phyloP scores from a whole-genome alignment of 768 basidiomycete genomes.

The Boletus edulis region DNA sequence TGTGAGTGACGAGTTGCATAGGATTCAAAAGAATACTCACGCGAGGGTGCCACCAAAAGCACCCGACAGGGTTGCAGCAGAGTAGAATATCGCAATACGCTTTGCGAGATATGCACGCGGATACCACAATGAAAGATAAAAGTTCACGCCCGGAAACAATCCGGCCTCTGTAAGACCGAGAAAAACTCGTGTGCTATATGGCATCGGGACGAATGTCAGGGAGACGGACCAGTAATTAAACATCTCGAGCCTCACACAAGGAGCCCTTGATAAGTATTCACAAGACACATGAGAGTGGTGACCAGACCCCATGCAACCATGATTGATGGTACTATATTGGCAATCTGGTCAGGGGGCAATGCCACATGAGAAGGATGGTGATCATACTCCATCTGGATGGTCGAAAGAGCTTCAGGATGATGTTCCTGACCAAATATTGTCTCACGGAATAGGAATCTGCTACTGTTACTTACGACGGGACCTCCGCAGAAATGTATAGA shows the following conservation, averaged over 20 bases:
- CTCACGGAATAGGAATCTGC: background rate
- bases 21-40: slow-evolving; percentile 26
- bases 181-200: slow-evolving; percentile 36
- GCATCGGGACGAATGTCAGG: background rate
- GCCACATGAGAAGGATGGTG: background rate
- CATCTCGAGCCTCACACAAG: slow-evolving; percentile 26
- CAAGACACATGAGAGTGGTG: slow-evolving; percentile 36
- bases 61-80: slow-evolving; percentile 55
- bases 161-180: slow-evolving; percentile 51
- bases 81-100: slow-evolving; percentile 62
- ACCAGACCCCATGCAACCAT: slow-evolving; percentile 40
- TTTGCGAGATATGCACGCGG: slow-evolving; percentile 52
- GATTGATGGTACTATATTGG: slow-evolving; percentile 34
- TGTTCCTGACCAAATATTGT: slow-evolving; percentile 27
- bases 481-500: slow-evolving; percentile 34
- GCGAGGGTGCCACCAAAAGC: slow-evolving; percentile 51
- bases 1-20: background rate
- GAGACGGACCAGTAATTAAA: no score
- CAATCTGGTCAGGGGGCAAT: slow-evolving; percentile 1
- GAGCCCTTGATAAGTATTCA: slow-evolving; percentile 30
- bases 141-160: slow-evolving; percentile 39
- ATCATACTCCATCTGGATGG: slow-evolving; percentile 35
- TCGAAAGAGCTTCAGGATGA: slow-evolving; percentile 33
- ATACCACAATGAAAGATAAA: slow-evolving; percentile 57
- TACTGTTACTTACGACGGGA: slow-evolving; percentile 33